Base-by-base conservation (phyloP, 1,284 basidiomycete genomes). In the Moniliella sp. region DNA sequence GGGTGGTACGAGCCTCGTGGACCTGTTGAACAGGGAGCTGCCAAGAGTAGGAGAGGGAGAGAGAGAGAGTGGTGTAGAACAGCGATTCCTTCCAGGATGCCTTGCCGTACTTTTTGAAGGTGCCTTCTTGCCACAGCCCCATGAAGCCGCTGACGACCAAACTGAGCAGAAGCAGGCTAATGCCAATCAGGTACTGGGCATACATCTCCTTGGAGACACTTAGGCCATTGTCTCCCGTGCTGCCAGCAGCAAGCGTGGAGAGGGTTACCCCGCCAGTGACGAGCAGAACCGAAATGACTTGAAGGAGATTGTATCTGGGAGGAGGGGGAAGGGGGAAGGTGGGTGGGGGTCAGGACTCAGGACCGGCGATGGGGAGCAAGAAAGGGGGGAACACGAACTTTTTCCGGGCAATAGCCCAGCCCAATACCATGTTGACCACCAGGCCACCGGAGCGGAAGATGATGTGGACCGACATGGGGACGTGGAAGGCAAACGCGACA, bases 401-500 rank as follows among this genome's bases (percentile, higher is more conserved):
- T 3, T 68, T 65, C 2, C 65, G n/a, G 18, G 46, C 65, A 11
- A 79, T 42, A 1, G 73, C 30, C 66, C 69, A 75, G 0, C 78
- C 80, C 35, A 82, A 64, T 5, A 76, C 25, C 70, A 83, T 73
- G 48, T 75, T 78, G 28, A 80, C 63, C n/a, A 77, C 69, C 49
- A 81, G 62, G n/a, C 83, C 84, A 1, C 79, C 83, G 46, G 78
- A 82, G 21, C 84, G 69, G 54, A 91, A 93, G 36, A 93, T 79
- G 57, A 93, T 91, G 60, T 93, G 84, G 1, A 93, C 76, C 0
- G 79, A 65, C 72, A 91, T 80, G 10, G 84, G 83, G 35, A 91
- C 77, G 37, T 70, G 62, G 33, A 41, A 83, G 3, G 72, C 78
- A 56, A 93, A 91, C 1, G 82, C 84, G 15, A 71, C 73, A 62